Evolutionary conservation across 139 green algal genomes (phyloP), one percentile per base, ranked within the genome.

Genomic region (Choricystis sp.): DNA sequence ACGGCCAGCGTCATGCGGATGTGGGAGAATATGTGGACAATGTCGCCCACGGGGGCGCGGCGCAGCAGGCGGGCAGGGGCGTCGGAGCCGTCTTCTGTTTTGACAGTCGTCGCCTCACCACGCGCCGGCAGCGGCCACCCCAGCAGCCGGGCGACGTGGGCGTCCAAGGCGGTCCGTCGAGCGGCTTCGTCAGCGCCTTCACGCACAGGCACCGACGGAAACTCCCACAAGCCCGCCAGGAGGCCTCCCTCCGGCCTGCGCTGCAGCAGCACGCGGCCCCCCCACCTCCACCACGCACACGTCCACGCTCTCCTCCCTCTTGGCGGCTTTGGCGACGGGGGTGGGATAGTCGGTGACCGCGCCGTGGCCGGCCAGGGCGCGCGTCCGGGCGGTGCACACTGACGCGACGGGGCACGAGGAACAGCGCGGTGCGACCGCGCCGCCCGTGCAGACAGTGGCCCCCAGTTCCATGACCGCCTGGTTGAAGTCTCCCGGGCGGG

Each of bases 391-490:
- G 5, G 73, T 73, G 63, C 89, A 96, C 19, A 52, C 58, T 21
- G 21, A 29, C 4, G 49, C 59, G 19, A 87, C 48, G 29, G 90
- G 87, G 78, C 91, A 97, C 0, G 29, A 57, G 20, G 14, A 66
- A 67, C 90, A 97, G 52, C 67, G 27, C 1, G 91, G 73, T 48
- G 63, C 74, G 26, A 78, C 73, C 29, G 71, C 72, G 14, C 85
- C 82, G n/a, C n/a, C n/a, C 20, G 80, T 76, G 76, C 92, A 98
- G 3, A 95, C 71, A 0, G 78, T 87, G 19, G 91, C 89, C 0
- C 92, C 92, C 24, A 96, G 81, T 83, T 98, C 92, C 92, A 98
- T 98, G 63, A 98, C 68, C 23, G 89, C 83, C 75, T 97, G 91
- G 74, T 97, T 97, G 76, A 92, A 94, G 75, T 89, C 85, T 0